Conservation (phyloP, 2,329 filamentous ascomycete genomes). For the Neofusicoccum ribis region DNA sequence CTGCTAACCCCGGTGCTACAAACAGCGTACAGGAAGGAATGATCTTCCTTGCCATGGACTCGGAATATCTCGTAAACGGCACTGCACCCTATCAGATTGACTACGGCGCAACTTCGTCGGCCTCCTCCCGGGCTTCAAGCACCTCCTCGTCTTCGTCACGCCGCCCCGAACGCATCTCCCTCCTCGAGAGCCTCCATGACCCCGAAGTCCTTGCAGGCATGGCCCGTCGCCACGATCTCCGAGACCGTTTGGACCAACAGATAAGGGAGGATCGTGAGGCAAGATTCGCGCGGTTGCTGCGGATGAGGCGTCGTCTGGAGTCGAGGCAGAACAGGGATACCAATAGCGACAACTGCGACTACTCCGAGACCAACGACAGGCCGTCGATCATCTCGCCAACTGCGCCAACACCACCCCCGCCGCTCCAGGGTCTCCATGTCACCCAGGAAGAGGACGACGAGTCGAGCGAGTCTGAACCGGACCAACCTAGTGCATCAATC, state of each 20-base stretch:
- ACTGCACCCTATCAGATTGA: slow-evolving; percentile 76
- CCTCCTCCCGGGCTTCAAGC: slow-evolving; percentile 30
- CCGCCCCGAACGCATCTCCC: slow-evolving; percentile 33
- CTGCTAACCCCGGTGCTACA: slow-evolving; percentile 33
- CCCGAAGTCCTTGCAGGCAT: slow-evolving; percentile 28
- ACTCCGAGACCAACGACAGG: slow-evolving; percentile 1
- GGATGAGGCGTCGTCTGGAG: slow-evolving; percentile 18
- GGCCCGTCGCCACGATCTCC: slow-evolving; percentile 23
- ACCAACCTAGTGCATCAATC: slow-evolving; percentile 38
- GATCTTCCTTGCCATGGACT: slow-evolving; percentile 85
- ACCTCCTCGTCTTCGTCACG: slow-evolving; percentile 28
- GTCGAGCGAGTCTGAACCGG: slow-evolving; percentile 33
- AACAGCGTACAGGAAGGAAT: slow-evolving; percentile 83
- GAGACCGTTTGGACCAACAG: slow-evolving; percentile 14
- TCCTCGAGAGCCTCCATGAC: slow-evolving; percentile 38
- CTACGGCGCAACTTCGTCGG: slow-evolving; percentile 37
- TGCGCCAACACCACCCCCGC: slow-evolving; percentile 10
- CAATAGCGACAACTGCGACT: slow-evolving; percentile 16
- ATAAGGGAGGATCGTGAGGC: slow-evolving; percentile 8
- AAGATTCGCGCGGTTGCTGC: slow-evolving; percentile 16
- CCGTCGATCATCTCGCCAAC: slow-evolving; percentile 10
- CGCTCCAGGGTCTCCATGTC: slow-evolving; percentile 36
- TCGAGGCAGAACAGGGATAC: not conserved
- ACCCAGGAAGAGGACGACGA: slow-evolving; percentile 34
- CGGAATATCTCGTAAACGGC: slow-evolving; percentile 70